A percentile compares a stretch with the other conserved stretches of the same genome.
These are phyloP conservation scores for Cladophialophora chaetospira DNA, from an alignment of 2,329 filamentous ascomycete species.

Conservation along the genomic window DNA sequence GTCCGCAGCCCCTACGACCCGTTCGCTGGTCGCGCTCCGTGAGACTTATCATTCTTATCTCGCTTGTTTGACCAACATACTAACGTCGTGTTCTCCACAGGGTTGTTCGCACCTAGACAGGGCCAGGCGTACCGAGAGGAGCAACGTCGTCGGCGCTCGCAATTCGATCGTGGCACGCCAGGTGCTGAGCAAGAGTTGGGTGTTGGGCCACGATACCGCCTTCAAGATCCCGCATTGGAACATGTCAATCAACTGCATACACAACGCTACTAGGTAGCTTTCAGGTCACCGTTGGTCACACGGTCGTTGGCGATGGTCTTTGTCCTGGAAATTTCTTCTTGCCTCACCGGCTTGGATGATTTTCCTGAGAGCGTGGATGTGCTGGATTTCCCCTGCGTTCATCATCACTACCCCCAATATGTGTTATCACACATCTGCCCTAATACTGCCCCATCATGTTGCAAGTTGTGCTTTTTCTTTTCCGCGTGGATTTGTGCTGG, in stretches of 20 bases:
- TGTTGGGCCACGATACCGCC: conserved; percentile 30
- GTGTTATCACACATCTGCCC: conserved; percentile 22
- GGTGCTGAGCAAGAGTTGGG: conserved; percentile 67
- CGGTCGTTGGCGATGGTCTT: conserved; percentile 21
- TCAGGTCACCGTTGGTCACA: conserved; percentile 27
- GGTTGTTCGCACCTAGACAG: conserved; percentile 77
- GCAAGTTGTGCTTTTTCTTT: conserved; percentile 18
- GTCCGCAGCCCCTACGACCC: conserved; percentile 23
- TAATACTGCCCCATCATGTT: conserved; percentile 11
- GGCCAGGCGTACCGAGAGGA: conserved; percentile 73
- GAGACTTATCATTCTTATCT: conserved; percentile 24
- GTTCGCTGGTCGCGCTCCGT: conserved; percentile 26
- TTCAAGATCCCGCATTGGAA: conserved; percentile 22
- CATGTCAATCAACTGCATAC: conserved; percentile 16
- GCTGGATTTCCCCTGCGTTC: conserved; percentile 1
- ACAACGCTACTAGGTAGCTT: conserved; percentile 27
- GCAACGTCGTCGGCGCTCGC: conserved; percentile 73
- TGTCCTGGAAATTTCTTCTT: conserved; percentile 24
- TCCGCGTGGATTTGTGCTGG: conserved; percentile 1
- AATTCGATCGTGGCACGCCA: conserved; percentile 79
- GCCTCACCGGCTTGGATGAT: conserved; percentile 24
- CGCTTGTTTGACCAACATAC: background rate
- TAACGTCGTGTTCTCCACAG: conserved; percentile 43
- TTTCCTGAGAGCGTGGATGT: conserved; percentile 11
- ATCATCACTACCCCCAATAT: background rate